Conservation (phyloP, 768 basidiomycete genomes). For the Collybiopsis luxurians region DNA sequence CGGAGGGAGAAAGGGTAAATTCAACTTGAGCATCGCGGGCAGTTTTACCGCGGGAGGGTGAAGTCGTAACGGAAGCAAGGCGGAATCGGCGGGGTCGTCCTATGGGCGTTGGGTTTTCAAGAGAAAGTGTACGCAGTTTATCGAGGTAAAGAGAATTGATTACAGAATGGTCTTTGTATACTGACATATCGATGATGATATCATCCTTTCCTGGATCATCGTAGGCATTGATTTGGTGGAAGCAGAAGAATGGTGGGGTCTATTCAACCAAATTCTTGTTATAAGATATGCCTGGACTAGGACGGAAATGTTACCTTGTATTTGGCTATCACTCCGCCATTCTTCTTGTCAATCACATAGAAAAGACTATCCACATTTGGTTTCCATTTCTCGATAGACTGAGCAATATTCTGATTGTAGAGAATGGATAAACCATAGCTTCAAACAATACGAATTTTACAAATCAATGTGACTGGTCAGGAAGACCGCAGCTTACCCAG, state of each 20-base stretch:
- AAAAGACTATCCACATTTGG: constrained; percentile 26
- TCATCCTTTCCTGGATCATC: constrained; percentile 25
- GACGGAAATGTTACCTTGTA: constrained; percentile 20
- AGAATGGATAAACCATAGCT: constrained; percentile 18
- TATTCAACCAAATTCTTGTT: not conserved
- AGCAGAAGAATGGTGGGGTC: constrained; percentile 36
- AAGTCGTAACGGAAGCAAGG: constrained; percentile 20
- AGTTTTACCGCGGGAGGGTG: constrained; percentile 13
- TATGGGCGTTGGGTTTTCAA: not conserved
- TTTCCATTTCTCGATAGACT: constrained; percentile 29
- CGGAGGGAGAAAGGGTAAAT: constrained; percentile 9
- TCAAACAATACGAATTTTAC: not conserved
- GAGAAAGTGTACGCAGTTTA: constrained; percentile 21
- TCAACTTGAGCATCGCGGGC: constrained; percentile 9
- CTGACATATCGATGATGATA: constrained; percentile 32
- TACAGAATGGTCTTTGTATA: constrained; percentile 30
- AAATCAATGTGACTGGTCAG: not conserved
- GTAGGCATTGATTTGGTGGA: constrained; percentile 40
- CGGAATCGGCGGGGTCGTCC: constrained; percentile 26
- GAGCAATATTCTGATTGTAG: constrained; percentile 29
- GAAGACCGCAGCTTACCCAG: not conserved
- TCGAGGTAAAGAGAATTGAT: constrained; percentile 29
- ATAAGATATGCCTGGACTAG: not conserved
- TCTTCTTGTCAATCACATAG: constrained; percentile 35
- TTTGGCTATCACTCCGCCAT: constrained; percentile 32